Percentiles rank a stretch among this genome's conserved stretches.
Evolutionary conservation across 257 asterid genomes (phyloP).

Genomic region (Capsicum rhomboideum): DNA sequence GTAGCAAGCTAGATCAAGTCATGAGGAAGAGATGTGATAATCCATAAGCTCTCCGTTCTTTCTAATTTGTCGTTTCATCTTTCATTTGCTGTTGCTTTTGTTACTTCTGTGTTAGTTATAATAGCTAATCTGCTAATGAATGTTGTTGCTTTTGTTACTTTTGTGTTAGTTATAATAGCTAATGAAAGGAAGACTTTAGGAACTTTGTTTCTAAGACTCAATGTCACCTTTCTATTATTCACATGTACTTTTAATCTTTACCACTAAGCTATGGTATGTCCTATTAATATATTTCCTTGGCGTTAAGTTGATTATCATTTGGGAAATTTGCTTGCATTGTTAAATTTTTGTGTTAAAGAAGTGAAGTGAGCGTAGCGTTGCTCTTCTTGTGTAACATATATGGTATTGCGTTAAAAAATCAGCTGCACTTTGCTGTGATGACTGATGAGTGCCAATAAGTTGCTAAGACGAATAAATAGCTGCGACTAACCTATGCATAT

Average conservation of each 20-base stretch:
- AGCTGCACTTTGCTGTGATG: no score
- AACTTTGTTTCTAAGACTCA: background rate
- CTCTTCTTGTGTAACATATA: background rate
- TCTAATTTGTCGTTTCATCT: background rate
- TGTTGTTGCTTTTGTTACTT: background rate
- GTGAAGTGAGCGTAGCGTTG: background rate
- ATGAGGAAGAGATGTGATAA: background rate
- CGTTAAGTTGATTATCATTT: background rate
- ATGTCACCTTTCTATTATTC: background rate
- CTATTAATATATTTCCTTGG: background rate
- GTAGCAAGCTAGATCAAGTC: background rate
- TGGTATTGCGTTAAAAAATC: background rate
- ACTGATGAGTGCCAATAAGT: no score
- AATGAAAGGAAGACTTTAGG: background rate
- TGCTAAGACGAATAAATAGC: no score
- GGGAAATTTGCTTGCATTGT: background rate
- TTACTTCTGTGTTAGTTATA: background rate
- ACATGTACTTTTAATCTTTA: background rate
- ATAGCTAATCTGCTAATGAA: no score
- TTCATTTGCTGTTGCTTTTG: background rate
- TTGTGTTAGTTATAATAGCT: background rate
- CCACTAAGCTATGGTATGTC: background rate
- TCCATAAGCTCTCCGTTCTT: background rate
- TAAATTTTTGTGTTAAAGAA: background rate
- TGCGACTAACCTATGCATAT: no score